These are phyloP conservation scores for Salvia rosmarinus DNA, from an alignment of 257 asterid species.

Conservation along the genomic window DNA sequence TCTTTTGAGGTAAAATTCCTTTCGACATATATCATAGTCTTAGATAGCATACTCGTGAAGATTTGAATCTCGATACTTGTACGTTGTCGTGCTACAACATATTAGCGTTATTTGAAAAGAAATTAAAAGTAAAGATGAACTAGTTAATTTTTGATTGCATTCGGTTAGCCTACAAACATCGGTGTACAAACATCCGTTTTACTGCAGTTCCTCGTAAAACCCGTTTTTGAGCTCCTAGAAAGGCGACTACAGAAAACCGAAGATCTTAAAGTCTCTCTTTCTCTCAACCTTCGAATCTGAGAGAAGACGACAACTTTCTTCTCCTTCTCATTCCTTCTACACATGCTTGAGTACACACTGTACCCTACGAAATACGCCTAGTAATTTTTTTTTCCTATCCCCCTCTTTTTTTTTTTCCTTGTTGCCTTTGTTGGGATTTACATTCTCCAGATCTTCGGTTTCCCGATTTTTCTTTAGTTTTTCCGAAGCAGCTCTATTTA, in stretches of 20 bases:
- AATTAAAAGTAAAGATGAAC: too few relatives aligned
- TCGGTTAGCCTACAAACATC: too few relatives aligned
- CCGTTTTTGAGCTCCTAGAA: background rate
- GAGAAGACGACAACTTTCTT: slow-evolving; percentile 35
- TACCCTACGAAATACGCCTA: background rate
- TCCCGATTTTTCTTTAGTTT: background rate
- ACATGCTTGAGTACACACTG: background rate
- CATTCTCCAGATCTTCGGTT: slow-evolving; percentile 39
- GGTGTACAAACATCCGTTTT: too few relatives aligned
- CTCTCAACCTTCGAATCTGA: slow-evolving; percentile 45
- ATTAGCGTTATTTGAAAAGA: too few relatives aligned
- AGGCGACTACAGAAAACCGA: too few relatives aligned
- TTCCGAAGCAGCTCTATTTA: background rate
- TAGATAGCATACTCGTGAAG: too few relatives aligned
- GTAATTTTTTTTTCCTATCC: background rate
- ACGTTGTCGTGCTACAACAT: too few relatives aligned
- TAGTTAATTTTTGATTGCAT: too few relatives aligned
- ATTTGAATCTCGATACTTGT: too few relatives aligned
- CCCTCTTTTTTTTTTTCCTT: background rate
- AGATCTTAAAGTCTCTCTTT: background rate
- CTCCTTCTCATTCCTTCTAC: background rate
- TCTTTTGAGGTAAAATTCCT: too few relatives aligned
- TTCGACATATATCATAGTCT: too few relatives aligned
- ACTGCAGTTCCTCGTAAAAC: background rate
- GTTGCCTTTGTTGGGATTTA: slow-evolving; percentile 2